A percentile compares a stretch with the other conserved stretches of the same genome.
Conservation (phyloP, 257 asterid species). For the Coffea canephora region DNA sequence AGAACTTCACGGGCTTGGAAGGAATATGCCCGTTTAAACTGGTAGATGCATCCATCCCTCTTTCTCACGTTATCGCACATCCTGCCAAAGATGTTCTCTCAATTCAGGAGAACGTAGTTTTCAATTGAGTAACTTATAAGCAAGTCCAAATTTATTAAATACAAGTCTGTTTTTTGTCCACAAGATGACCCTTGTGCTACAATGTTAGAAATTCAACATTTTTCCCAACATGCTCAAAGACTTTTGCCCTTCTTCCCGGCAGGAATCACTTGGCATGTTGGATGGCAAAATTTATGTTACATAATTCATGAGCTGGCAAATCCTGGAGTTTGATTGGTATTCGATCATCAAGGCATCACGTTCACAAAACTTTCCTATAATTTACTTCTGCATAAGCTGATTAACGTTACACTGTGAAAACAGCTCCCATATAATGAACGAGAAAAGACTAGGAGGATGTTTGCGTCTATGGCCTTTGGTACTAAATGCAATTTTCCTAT, state of each 20-base stretch:
- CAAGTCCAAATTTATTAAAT: neutral
- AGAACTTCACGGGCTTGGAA: neutral
- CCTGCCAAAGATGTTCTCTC: conserved; percentile 7
- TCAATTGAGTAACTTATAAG: conserved; percentile 26
- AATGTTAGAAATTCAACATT: conserved; percentile 1
- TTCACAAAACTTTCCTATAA: conserved; percentile 10
- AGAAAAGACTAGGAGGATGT: neutral
- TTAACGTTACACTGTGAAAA: neutral
- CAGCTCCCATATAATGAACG: neutral
- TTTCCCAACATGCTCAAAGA: conserved; percentile 1
- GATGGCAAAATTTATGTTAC: neutral
- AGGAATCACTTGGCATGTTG: conserved; percentile 18
- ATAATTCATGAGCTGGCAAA: conserved; percentile 10
- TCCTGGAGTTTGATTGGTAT: neutral
- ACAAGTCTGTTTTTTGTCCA: neutral
- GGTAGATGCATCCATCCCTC: neutral
- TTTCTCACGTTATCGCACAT: neutral
- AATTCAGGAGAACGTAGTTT: neutral
- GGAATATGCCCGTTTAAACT: conserved; percentile 2
- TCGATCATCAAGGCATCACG: neutral
- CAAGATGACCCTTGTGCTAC: neutral
- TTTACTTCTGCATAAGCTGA: neutral
- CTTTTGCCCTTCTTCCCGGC: conserved; percentile 12
- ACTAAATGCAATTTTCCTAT: neutral
- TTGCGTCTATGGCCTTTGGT: neutral